These are phyloP conservation scores for Coniferiporia sulphurascens DNA, from an alignment of 1,284 basidiomycete genomes.

Conservation along the genomic window DNA sequence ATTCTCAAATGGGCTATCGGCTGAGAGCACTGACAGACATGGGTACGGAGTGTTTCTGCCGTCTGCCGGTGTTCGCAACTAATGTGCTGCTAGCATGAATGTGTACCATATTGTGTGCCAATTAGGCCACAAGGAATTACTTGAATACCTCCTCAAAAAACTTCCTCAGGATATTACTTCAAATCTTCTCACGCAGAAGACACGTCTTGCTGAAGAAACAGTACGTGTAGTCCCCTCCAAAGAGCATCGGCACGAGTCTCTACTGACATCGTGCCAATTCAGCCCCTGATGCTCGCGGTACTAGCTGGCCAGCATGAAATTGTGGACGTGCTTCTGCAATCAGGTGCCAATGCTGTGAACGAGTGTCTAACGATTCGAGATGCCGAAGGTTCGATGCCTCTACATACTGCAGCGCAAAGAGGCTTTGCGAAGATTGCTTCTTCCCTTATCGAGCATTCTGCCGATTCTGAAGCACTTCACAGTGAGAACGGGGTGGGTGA, in stretches of 20 bases:
- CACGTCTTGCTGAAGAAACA: constrained; percentile 37
- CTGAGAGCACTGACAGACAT: constrained; percentile 36
- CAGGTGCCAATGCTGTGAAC: constrained; percentile 26
- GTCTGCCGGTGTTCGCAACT: neutral
- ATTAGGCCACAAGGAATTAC: constrained; percentile 26
- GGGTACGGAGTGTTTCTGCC: constrained; percentile 33
- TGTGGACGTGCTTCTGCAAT: constrained; percentile 34
- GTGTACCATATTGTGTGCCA: constrained; percentile 44
- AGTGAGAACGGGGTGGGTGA: constrained; percentile 52
- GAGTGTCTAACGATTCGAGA: constrained; percentile 33
- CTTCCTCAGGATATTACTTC: constrained; percentile 45
- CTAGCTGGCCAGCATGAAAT: constrained; percentile 27
- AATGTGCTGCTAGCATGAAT: constrained; percentile 40
- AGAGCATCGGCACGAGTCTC: neutral
- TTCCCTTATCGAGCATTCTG: constrained; percentile 33
- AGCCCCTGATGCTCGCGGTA: constrained; percentile 53
- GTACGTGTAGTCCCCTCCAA: constrained; percentile 31
- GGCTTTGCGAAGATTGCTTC: constrained; percentile 32
- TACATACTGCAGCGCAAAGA: constrained; percentile 40
- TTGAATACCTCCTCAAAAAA: constrained; percentile 43
- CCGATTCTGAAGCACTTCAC: constrained; percentile 31
- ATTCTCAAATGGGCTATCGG: constrained; percentile 41
- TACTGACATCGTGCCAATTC: neutral
- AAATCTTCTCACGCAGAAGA: constrained; percentile 39
- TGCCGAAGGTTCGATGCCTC: constrained; percentile 39